phyloP scores from a whole-genome alignment of 1,284 basidiomycete genomes.

The Entoloma clypeatum region DNA sequence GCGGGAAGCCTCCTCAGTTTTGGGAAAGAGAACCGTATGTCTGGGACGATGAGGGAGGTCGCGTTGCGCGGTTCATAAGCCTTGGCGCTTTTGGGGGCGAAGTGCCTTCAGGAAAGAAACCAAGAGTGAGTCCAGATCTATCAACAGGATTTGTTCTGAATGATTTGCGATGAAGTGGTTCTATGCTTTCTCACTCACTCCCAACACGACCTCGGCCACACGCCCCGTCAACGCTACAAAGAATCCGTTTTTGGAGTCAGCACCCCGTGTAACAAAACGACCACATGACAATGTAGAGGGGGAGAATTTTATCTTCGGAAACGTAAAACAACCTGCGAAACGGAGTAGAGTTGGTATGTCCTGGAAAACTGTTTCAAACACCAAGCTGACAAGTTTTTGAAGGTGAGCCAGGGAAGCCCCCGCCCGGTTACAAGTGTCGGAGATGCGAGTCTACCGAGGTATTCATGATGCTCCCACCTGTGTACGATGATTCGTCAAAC shows the following conservation, averaged over 20 bases:
- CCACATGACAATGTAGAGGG: conserved; percentile 41
- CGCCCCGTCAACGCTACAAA: conserved; percentile 65
- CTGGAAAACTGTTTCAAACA: not conserved
- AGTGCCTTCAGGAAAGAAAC: conserved; percentile 64
- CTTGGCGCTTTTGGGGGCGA: conserved; percentile 82
- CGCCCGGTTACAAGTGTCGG: conserved; percentile 70
- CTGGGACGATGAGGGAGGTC: conserved; percentile 71
- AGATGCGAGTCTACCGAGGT: conserved; percentile 76
- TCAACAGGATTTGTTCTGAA: conserved; percentile 4
- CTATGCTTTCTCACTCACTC: conserved; percentile 46
- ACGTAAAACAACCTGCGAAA: conserved; percentile 52
- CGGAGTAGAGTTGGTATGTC: conserved; percentile 47
- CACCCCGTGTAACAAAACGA: conserved; percentile 48
- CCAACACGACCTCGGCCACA: conserved; percentile 34
- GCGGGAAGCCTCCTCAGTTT: conserved; percentile 59
- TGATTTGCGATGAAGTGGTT: conserved; percentile 38
- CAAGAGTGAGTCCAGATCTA: conserved; percentile 55
- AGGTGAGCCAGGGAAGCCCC: conserved; percentile 53
- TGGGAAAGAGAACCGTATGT: conserved; percentile 91
- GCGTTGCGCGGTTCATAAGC: conserved; percentile 76
- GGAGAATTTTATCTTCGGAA: conserved; percentile 69
- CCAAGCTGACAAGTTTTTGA: conserved; percentile 27
- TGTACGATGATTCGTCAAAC: not conserved
- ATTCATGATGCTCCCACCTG: conserved; percentile 3
- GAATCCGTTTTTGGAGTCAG: conserved; percentile 63